Conservation (phyloP, 2,329 filamentous ascomycete genomes). For the Pyrenochaeta sp. region DNA sequence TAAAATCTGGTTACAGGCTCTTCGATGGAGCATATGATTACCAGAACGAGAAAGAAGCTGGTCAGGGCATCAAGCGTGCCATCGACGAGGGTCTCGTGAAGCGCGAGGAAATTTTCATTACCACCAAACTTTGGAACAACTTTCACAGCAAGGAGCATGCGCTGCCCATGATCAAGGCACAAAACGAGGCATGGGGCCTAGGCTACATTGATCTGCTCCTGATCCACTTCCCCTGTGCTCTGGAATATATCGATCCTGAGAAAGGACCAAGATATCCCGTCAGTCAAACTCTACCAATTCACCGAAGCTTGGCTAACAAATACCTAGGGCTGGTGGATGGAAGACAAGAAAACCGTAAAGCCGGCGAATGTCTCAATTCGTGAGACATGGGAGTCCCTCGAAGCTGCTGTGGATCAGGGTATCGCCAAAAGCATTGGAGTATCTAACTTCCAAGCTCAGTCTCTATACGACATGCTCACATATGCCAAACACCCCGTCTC, state of each 20-base stretch:
- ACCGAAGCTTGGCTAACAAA: neutral
- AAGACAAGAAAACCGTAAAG: slow-evolving; percentile 49
- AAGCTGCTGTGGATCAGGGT: slow-evolving; percentile 18
- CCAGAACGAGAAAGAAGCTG: slow-evolving; percentile 30
- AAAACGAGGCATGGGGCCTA: slow-evolving; percentile 78
- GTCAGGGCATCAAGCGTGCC: slow-evolving; percentile 25
- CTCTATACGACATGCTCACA: slow-evolving; percentile 61
- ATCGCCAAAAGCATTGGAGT: slow-evolving; percentile 63
- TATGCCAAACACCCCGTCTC: slow-evolving; percentile 41
- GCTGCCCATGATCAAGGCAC: slow-evolving; percentile 74
- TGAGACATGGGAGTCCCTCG: slow-evolving; percentile 43
- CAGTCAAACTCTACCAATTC: neutral
- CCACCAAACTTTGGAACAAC: slow-evolving; percentile 88
- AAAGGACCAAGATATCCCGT: slow-evolving; percentile 25
- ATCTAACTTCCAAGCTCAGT: slow-evolving; percentile 31
- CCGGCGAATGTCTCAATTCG: slow-evolving; percentile 40
- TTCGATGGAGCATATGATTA: slow-evolving; percentile 40
- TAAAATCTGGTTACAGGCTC: slow-evolving; percentile 36
- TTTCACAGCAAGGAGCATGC: slow-evolving; percentile 82
- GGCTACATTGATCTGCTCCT: slow-evolving; percentile 88
- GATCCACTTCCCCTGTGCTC: slow-evolving; percentile 84
- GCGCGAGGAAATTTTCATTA: slow-evolving; percentile 80
- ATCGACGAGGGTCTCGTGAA: slow-evolving; percentile 49
- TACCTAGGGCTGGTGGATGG: slow-evolving; percentile 57
- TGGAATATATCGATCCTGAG: slow-evolving; percentile 81